These are phyloP conservation scores for Oxytropis ochrocephala DNA, from an alignment of 306 rosid genomes.

Conservation along the genomic window DNA sequence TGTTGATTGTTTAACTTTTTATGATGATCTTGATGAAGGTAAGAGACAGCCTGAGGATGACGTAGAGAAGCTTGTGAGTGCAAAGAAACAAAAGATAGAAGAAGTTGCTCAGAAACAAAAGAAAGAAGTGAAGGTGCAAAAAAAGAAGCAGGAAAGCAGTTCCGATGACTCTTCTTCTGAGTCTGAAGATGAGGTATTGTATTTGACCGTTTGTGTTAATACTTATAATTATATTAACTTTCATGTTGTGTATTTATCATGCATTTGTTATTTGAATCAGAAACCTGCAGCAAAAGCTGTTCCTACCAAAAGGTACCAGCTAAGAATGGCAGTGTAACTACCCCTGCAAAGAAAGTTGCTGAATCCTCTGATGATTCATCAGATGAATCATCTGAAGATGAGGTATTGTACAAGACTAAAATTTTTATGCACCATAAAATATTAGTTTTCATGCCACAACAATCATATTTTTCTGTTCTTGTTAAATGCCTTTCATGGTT, in stretches of 20 bases:
- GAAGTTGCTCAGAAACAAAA: slow-evolving; percentile 50
- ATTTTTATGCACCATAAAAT: background rate
- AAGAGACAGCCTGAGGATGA: slow-evolving; percentile 66
- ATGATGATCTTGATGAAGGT: slow-evolving; percentile 18
- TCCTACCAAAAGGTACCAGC: slow-evolving; percentile 23
- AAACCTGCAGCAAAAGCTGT: slow-evolving; percentile 32
- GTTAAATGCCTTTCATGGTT: background rate
- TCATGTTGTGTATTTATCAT: background rate
- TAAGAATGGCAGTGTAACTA: slow-evolving; percentile 31
- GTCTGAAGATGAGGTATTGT: slow-evolving; percentile 49
- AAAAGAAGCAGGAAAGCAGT: slow-evolving; percentile 44
- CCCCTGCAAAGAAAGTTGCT: slow-evolving; percentile 29
- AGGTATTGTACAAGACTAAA: slow-evolving; percentile 11
- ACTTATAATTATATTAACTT: background rate
- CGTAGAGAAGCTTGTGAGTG: slow-evolving; percentile 40
- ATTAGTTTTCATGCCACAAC: background rate
- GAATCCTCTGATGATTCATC: slow-evolving; percentile 20
- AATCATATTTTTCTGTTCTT: background rate
- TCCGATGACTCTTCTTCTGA: slow-evolving; percentile 61
- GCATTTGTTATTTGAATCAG: background rate
- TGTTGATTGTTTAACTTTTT: no score
- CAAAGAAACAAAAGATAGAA: slow-evolving; percentile 65
- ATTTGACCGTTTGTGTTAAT: background rate
- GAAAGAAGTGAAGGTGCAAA: slow-evolving; percentile 37
- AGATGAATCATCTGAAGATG: slow-evolving; percentile 17